Evolutionary conservation across 176 grass and related monocot species (phyloP).

Genomic region (Ananas comosus): DNA sequence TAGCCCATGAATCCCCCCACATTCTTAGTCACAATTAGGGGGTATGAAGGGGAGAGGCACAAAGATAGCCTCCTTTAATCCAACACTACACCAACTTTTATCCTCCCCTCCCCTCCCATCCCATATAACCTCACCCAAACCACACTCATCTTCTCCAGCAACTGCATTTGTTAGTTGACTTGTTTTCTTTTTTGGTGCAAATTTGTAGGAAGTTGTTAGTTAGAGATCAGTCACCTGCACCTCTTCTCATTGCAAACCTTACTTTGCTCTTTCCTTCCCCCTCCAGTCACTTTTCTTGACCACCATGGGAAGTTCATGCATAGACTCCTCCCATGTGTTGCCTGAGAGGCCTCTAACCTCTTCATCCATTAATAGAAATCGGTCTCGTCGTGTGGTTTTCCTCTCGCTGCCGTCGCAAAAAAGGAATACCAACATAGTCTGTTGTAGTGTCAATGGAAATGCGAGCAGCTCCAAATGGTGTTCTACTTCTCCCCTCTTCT

Average conservation of each 20-base stretch:
- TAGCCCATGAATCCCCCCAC: background rate
- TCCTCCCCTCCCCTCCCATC: background rate
- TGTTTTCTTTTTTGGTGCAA: constrained; percentile 12
- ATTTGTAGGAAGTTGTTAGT: constrained; percentile 27
- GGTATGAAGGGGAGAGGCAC: constrained; percentile 25
- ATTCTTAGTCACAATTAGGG: background rate
- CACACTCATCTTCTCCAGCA: constrained; percentile 5
- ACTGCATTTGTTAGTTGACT: constrained; percentile 49
- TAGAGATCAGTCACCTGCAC: constrained; percentile 28
- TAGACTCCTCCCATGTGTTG: constrained; percentile 44
- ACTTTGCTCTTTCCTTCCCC: constrained; percentile 16
- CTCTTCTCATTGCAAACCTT: constrained; percentile 7
- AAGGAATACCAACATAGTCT: background rate
- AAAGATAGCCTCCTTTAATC: constrained; percentile 40
- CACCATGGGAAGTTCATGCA: constrained; percentile 67
- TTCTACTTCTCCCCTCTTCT: background rate
- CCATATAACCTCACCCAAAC: constrained; percentile 26
- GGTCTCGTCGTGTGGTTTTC: constrained; percentile 1
- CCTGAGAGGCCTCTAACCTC: constrained; percentile 14
- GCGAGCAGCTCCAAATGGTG: background rate
- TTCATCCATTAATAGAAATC: background rate
- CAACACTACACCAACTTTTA: constrained; percentile 22
- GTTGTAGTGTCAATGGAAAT: constrained; percentile 17
- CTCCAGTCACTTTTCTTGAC: constrained; percentile 21
- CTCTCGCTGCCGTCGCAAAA: constrained; percentile 5